Evolutionary conservation across 169 alveolate species (phyloP).

Genomic region (Plasmodium sp.): DNA sequence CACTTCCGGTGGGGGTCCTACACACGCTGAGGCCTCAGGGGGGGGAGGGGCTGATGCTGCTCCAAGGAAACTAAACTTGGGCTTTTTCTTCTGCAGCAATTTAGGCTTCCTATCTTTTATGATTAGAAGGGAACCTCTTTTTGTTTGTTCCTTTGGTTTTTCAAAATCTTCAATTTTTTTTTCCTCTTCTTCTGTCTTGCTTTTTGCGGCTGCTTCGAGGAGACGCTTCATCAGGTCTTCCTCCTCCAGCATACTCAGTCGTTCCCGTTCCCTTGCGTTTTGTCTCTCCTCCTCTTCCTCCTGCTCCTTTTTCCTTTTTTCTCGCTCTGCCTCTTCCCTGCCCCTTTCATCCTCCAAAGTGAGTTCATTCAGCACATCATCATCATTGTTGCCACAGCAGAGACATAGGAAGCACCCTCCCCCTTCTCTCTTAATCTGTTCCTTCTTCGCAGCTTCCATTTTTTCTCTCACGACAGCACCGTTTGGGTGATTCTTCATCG

Average conservation of each 20-base stretch:
- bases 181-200: neutral
- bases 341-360: conserved; percentile 1
- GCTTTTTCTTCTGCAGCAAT: conserved; percentile 19
- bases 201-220: neutral
- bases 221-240: conserved; percentile 9
- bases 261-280: conserved; percentile 8
- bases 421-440: neutral
- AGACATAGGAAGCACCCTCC: conserved; percentile 7
- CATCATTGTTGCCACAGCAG: conserved; percentile 64
- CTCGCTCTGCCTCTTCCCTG: neutral
- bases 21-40: conserved; percentile 13
- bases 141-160: neutral
- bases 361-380: conserved; percentile 7
- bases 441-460: neutral
- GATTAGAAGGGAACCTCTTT: neutral
- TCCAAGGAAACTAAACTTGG: conserved; percentile 49
- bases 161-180: neutral
- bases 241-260: conserved; percentile 16
- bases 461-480: neutral
- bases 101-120: conserved; percentile 23
- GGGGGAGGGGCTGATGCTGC: conserved; percentile 74
- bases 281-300: neutral
- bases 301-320: neutral
- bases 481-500: neutral
- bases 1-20: conserved; percentile 43